These are phyloP conservation scores for Crucibulum laeve DNA, from an alignment of 768 basidiomycete species.

Conservation along the genomic window DNA sequence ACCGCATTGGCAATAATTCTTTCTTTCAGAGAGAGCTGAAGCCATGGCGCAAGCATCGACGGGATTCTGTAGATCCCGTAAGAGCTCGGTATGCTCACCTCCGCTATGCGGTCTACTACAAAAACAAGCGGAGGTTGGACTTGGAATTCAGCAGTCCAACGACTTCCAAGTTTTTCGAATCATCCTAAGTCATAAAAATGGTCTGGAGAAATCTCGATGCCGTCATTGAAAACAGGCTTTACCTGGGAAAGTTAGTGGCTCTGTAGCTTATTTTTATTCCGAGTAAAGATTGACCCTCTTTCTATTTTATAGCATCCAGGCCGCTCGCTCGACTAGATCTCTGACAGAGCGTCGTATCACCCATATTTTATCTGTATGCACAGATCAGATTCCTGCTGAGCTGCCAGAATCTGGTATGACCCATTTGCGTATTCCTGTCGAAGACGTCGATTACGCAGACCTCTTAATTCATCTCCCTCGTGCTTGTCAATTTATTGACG, in stretches of 20 bases:
- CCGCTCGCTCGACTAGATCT: constrained; percentile 67
- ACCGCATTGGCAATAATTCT: constrained; percentile 21
- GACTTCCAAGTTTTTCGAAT: constrained; percentile 6
- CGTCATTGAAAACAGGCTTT: constrained; percentile 61
- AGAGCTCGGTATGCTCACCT: constrained; percentile 8
- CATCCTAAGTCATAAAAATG: constrained; percentile 28
- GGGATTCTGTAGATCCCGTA: constrained; percentile 18
- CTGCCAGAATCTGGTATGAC: constrained; percentile 62
- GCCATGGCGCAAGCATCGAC: constrained; percentile 20
- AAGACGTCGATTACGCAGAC: constrained; percentile 68
- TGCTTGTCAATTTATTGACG: constrained; percentile 64
- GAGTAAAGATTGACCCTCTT: constrained; percentile 12
- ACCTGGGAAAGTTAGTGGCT: constrained; percentile 67
- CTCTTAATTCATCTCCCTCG: constrained; percentile 62
- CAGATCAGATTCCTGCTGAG: constrained; percentile 68
- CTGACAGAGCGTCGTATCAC: constrained; percentile 73
- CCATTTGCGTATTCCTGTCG: constrained; percentile 68
- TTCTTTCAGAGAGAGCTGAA: neutral
- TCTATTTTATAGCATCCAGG: constrained; percentile 47
- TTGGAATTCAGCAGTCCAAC: constrained; percentile 11
- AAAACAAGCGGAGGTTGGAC: constrained; percentile 4
- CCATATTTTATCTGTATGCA: constrained; percentile 76
- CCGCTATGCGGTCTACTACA: constrained; percentile 7
- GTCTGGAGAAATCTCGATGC: constrained; percentile 66
- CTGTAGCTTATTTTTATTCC: constrained; percentile 12